These are phyloP conservation scores for Peronospora belbahrii DNA, from an alignment of 352 stramenopile species.

Conservation along the genomic window DNA sequence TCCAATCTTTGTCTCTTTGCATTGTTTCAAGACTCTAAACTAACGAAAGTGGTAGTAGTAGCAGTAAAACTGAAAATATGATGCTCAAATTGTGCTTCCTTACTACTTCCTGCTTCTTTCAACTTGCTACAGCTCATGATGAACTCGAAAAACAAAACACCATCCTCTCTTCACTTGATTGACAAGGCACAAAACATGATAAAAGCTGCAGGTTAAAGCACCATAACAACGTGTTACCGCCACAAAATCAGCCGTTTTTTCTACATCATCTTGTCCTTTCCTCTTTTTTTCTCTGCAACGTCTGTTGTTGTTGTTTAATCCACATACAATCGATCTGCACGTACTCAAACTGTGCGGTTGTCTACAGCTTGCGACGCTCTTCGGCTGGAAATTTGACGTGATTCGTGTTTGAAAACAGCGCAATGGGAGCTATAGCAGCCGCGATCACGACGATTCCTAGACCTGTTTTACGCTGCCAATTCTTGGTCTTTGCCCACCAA, in stretches of 20 bases:
- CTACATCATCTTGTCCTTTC: neutral
- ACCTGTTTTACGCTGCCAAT: slow-evolving; percentile 76
- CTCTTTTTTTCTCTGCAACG: neutral
- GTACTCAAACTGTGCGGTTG: neutral
- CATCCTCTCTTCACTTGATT: neutral
- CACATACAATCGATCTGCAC: slow-evolving; percentile 10
- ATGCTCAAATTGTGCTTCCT: neutral
- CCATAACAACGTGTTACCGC: neutral
- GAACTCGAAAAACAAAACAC: no score
- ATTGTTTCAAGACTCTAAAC: slow-evolving; percentile 14
- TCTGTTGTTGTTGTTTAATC: slow-evolving; percentile 3
- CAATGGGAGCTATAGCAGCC: slow-evolving; percentile 40
- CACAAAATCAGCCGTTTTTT: neutral
- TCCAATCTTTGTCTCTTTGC: slow-evolving; percentile 6
- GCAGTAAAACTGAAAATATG: slow-evolving; percentile 21
- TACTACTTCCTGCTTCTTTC: neutral
- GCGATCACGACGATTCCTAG: slow-evolving; percentile 48
- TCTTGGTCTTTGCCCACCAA: slow-evolving; percentile 81
- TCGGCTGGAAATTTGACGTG: slow-evolving; percentile 66
- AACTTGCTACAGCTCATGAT: neutral
- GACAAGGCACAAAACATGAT: neutral
- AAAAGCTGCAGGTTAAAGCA: slow-evolving; percentile 7
- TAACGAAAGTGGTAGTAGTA: no score
- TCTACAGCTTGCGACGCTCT: slow-evolving; percentile 51
- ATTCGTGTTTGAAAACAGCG: slow-evolving; percentile 53